Evolutionary conservation across 257 asterid species (phyloP), one percentile per base, ranked within the genome.

Genomic region (Ajuga chamaepitys): DNA sequence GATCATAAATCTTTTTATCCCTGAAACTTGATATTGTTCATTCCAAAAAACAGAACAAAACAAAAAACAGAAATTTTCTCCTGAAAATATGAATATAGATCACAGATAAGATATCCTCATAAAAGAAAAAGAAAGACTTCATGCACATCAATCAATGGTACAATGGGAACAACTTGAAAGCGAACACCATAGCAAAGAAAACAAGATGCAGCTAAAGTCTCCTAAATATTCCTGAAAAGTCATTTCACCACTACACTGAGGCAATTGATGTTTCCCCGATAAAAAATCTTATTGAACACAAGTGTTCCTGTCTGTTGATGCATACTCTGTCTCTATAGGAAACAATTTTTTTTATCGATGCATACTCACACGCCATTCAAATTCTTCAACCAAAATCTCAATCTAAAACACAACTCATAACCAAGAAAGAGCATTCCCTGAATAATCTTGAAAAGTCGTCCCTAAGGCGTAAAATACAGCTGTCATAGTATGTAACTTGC

Each of bases 1-100:
- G 62, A 59, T 25, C 22, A 46, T 68, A 68, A 62, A 69, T 73
- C 50, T 51, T 57, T 64, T 38, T 14, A 38, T 22, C 62, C 47
- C 50, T 25, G 32, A 57, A 38, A 20, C 24, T 9, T 35, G 16
- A 64, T 41, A 37, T 45, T 24, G n/a, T n/a, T n/a, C n/a, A n/a
- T n/a, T n/a, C n/a, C n/a, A n/a, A n/a, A n/a, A n/a, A n/a, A n/a
- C n/a, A n/a, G n/a, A n/a, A n/a, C n/a, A n/a, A n/a, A n/a, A n/a
- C n/a, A n/a, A n/a, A n/a, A n/a, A n/a, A n/a, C n/a, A n/a, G n/a
- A n/a, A n/a, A n/a, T n/a, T n/a, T 11, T 35, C 21, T 22, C 30
- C 59, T 7, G 44, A 28, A 60, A 40, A 40, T 26, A 40, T 26
- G 50, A 50, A 44, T 40, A 54, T 40, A 54, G 63, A 53, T 46